Conservation (phyloP, 176 grass and related monocot species). For the Carex kokanica region DNA sequence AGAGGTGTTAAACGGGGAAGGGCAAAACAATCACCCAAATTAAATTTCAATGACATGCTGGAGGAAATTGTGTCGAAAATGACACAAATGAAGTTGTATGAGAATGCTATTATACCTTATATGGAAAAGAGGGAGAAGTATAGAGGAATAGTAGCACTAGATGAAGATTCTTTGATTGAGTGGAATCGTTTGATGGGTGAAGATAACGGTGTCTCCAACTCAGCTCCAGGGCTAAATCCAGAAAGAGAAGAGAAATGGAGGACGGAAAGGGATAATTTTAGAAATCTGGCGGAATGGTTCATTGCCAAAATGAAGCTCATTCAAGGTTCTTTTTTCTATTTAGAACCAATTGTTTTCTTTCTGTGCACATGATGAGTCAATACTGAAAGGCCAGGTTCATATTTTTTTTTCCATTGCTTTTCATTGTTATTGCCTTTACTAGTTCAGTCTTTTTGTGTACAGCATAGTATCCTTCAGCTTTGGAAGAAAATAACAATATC, state of each 20-base stretch:
- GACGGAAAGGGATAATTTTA: conserved; percentile 20
- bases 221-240: conserved; percentile 1
- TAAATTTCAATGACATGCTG: background rate
- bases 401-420: background rate
- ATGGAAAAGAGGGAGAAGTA: conserved; percentile 4
- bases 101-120: conserved; percentile 1
- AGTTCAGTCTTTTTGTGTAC: background rate
- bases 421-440: background rate
- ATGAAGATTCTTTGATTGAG: conserved; percentile 16
- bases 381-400: background rate
- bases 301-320: conserved; percentile 25
- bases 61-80: conserved; percentile 5
- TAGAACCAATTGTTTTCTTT: background rate
- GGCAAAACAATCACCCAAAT: background rate
- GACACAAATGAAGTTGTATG: background rate
- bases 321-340: conserved; percentile 19
- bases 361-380: background rate
- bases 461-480: background rate
- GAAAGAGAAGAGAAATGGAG: conserved; percentile 26
- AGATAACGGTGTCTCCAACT: background rate
- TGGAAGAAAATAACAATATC: background rate
- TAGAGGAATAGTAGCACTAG: background rate
- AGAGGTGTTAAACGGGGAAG: conserved; percentile 16
- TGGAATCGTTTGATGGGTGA: conserved; percentile 10
- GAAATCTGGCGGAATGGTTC: conserved; percentile 1